Base-by-base conservation (phyloP, 1,284 basidiomycete genomes). In the Heterobasidion annosum region DNA sequence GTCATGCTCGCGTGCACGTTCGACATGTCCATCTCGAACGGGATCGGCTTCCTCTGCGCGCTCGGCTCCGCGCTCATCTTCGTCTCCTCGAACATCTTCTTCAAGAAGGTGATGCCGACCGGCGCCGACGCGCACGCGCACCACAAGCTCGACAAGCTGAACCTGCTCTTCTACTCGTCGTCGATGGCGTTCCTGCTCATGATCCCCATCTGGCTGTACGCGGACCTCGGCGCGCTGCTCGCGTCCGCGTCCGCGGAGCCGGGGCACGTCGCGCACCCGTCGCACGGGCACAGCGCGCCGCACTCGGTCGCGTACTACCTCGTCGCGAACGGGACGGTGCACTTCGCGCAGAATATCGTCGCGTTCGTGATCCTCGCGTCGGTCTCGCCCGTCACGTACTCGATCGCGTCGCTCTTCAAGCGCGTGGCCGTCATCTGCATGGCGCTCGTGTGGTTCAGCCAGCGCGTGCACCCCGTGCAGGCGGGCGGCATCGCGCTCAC, bases 1-100 rank as follows among this genome's bases (percentile, higher is more conserved):
- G 97, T 99, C 67, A 98, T 99, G 93, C 79, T 99, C 60, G 95
- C 93, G 32, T 97, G 91, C 69, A 94, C 93, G 12, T 94, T 93
- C 65, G 93, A 97, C 70, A 75, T 95, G 54, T 90, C 91, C 2
- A 83, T 85, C 5, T 91, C 89, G 48, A 96, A 95, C 68, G 71
- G 82, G 6, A 72, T 88, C 48, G 94, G 94, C 16, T 73, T 98
- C 25, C 71, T 95, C 13, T 96, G 91, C 68, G 93, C 94, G 3
- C 93, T 98, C 64, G 93, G 93, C 42, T 96, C 93, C 13, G 95
- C 95, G 25, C 71, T 98, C 57, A 85, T 99, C 61, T 98, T 99
- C 67, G 97, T 99, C 51, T 92, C 91, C 57, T 95, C 95, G 61
- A 99, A 99, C 73, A 98, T 99, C 64, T 98, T 96, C 71, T 97